Evolutionary conservation across 495 filamentous ascomycete genomes (phyloP).

Genomic region (Neurospora terricola): DNA sequence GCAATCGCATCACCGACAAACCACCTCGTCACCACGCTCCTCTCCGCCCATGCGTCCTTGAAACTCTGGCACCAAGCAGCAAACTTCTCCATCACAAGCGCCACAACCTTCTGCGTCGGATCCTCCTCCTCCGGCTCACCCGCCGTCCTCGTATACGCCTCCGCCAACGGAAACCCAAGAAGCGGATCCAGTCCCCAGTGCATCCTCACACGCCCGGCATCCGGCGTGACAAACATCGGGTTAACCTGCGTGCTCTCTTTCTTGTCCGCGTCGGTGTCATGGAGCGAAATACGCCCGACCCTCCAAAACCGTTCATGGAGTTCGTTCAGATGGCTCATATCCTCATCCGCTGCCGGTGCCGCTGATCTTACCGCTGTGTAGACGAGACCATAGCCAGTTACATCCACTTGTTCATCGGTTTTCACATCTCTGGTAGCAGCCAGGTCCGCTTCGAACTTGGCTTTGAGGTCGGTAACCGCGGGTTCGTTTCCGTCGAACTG

Average conservation of each 20-base stretch:
- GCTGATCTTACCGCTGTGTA: not conserved
- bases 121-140: not conserved
- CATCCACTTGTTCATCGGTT: not conserved
- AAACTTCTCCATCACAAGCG: conserved; percentile 10
- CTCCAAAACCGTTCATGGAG: conserved; percentile 1
- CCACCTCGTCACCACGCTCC: conserved; percentile 9
- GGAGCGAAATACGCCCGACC: not conserved
- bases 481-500: not conserved
- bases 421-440: not conserved
- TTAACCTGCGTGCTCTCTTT: conserved; percentile 5
- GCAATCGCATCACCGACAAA: conserved; percentile 14
- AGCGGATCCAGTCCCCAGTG: conserved; percentile 19
- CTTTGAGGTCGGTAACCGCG: not conserved
- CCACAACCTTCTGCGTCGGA: not conserved
- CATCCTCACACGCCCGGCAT: not conserved
- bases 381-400: not conserved
- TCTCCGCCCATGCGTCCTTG: not conserved
- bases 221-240: conserved; percentile 9
- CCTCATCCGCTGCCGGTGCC: not conserved
- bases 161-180: conserved; percentile 21
- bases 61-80: conserved; percentile 15
- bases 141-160: conserved; percentile 6
- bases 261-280: not conserved
- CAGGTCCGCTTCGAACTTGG: not conserved
- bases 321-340: not conserved